These are phyloP conservation scores for Blastobotrys serpentis DNA, from an alignment of 1,139 yeast species.

Conservation along the genomic window DNA sequence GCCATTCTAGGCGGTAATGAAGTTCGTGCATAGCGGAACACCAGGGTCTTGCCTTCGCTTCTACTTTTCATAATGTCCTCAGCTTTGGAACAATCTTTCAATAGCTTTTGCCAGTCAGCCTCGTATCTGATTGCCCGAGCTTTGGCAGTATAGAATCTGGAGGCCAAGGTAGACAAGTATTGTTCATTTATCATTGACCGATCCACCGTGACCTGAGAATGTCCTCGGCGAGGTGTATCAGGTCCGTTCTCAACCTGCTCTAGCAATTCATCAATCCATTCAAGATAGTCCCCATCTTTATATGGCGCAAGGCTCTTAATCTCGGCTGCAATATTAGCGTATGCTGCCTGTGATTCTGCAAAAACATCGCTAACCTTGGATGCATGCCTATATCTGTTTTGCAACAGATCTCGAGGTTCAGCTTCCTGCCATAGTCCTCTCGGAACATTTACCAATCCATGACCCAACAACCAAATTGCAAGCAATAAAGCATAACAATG, in stretches of 20 bases:
- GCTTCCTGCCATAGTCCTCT: slow-evolving; percentile 56
- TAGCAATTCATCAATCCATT: slow-evolving; percentile 41
- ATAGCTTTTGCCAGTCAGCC: slow-evolving; percentile 43
- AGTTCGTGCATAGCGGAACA: slow-evolving; percentile 35
- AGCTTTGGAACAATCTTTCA: slow-evolving; percentile 40
- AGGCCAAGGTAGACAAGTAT: slow-evolving; percentile 30
- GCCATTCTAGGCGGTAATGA: slow-evolving; percentile 42
- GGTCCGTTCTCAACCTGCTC: slow-evolving; percentile 32
- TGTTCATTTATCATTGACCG: slow-evolving; percentile 32
- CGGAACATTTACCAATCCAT: slow-evolving; percentile 71
- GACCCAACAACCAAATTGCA: slow-evolving; percentile 84
- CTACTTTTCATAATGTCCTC: slow-evolving; percentile 37
- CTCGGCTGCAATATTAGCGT: slow-evolving; percentile 63
- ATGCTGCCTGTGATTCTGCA: slow-evolving; percentile 62
- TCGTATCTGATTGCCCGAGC: slow-evolving; percentile 37
- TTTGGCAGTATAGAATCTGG: slow-evolving; percentile 30
- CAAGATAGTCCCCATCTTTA: slow-evolving; percentile 38
- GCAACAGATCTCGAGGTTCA: slow-evolving; percentile 41
- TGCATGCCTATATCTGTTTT: slow-evolving; percentile 53
- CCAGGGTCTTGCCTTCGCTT: slow-evolving; percentile 24
- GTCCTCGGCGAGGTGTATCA: slow-evolving; percentile 21
- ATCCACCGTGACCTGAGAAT: slow-evolving; percentile 28
- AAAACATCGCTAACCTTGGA: slow-evolving; percentile 59
- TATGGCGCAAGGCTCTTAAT: slow-evolving; percentile 49
- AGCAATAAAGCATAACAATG: slow-evolving; percentile 76